A percentile compares a stretch with the other conserved stretches of the same genome.
These are phyloP conservation scores for Trypanosoma brucei DNA, from an alignment of 208 protist genomes.

Conservation along the genomic window DNA sequence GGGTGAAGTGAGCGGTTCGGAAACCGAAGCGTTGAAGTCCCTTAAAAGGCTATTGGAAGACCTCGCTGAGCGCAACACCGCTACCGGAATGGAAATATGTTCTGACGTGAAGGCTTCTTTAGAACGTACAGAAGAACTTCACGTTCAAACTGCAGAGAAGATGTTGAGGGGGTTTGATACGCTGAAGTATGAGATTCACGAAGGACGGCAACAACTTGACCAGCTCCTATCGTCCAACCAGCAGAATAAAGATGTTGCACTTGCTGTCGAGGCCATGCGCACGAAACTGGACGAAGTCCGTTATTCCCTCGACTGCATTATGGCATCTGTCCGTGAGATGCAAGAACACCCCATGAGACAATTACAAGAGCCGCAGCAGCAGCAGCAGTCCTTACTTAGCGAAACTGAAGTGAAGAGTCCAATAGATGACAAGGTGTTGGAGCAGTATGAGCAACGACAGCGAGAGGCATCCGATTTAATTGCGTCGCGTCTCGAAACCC, in stretches of 20 bases:
- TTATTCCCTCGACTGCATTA: constrained; percentile 8
- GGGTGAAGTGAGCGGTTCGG: neutral
- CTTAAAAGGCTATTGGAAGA: constrained; percentile 8
- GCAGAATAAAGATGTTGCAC: constrained; percentile 10
- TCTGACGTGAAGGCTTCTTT: constrained; percentile 7
- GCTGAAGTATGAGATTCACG: constrained; percentile 9
- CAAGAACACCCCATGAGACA: neutral
- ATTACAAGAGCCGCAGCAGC: neutral
- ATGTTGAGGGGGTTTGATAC: constrained; percentile 6
- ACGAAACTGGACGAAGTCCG: constrained; percentile 16
- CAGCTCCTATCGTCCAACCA: constrained; percentile 12
- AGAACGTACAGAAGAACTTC: neutral
- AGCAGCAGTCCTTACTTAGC: too few relatives aligned
- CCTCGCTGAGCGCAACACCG: constrained; percentile 4
- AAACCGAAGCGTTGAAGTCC: constrained; percentile 2
- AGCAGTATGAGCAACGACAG: neutral
- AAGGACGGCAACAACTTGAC: constrained; percentile 13
- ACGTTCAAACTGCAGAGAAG: constrained; percentile 3
- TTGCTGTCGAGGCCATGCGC: constrained; percentile 13
- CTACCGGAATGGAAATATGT: constrained; percentile 5
- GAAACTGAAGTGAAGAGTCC: neutral
- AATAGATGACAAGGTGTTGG: neutral
- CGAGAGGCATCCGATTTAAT: neutral
- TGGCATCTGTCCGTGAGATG: neutral
- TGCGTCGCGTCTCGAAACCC: constrained; percentile 4